Evolutionary conservation across 768 basidiomycete species (phyloP).

Genomic region (Termitomyces bulborhizus): DNA sequence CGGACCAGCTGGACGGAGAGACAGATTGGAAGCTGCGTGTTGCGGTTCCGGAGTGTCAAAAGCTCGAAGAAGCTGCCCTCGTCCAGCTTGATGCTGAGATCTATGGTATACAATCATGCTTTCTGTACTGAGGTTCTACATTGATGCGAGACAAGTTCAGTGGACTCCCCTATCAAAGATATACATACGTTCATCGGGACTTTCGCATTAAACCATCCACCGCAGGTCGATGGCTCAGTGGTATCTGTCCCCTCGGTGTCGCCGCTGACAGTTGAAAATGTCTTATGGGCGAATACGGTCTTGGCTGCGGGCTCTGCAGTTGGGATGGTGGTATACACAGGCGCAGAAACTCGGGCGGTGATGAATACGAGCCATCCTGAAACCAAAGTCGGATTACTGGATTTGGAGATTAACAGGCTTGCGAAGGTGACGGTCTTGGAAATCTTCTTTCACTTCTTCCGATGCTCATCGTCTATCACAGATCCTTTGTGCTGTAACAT

Average conservation of each 20-base stretch:
- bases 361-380: constrained; percentile 98
- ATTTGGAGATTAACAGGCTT: constrained; percentile 90
- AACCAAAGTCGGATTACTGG: constrained; percentile 89
- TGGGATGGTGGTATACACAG: constrained; percentile 92
- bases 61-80: constrained; percentile 44
- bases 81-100: constrained; percentile 82
- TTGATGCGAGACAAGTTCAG: constrained; percentile 32
- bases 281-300: constrained; percentile 97
- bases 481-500: constrained; percentile 94
- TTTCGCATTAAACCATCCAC: constrained; percentile 63
- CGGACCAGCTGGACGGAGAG: constrained; percentile 97
- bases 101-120: constrained; percentile 52
- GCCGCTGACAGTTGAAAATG: constrained; percentile 91
- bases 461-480: constrained; percentile 21
- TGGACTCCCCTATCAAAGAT: constrained; percentile 94
- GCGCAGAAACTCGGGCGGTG: constrained; percentile 90
- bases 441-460: background rate
- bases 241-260: constrained; percentile 46
- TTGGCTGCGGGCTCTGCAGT: constrained; percentile 91
- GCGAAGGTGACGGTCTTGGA: constrained; percentile 78
- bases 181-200: constrained; percentile 95
- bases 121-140: constrained; percentile 2
- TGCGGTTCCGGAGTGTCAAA: constrained; percentile 81
- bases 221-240: constrained; percentile 18
- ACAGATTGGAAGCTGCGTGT: constrained; percentile 98